Conservation (phyloP, 805 yeast genomes). For the Yamadazyma endophytica region DNA sequence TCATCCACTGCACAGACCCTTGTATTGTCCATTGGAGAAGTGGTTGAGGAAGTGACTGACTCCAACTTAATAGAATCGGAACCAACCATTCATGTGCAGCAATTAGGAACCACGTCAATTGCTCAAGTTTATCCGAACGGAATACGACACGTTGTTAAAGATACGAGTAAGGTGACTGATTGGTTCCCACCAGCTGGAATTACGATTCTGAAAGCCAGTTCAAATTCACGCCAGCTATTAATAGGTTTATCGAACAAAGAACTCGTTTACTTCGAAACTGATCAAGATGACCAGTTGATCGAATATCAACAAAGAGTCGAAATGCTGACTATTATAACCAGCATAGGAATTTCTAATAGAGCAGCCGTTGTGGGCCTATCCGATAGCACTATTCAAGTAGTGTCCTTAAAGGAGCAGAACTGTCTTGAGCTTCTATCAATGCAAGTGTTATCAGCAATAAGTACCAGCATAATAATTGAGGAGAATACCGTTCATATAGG, state of each 20-base stretch:
- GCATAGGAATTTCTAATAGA: conserved; percentile 40
- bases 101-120: conserved; percentile 58
- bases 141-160: conserved; percentile 46
- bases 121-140: conserved; percentile 75
- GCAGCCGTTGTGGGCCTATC: conserved; percentile 68
- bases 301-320: conserved; percentile 67
- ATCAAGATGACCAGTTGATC: conserved; percentile 57
- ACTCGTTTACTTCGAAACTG: conserved; percentile 78
- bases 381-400: conserved; percentile 64
- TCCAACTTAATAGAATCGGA: conserved; percentile 56
- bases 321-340: conserved; percentile 40
- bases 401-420: conserved; percentile 56
- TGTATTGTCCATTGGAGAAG: conserved; percentile 74
- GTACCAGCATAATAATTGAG: conserved; percentile 23
- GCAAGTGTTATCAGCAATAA: conserved; percentile 58
- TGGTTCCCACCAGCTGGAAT: conserved; percentile 87
- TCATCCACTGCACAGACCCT: conserved; percentile 59
- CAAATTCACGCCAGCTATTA: conserved; percentile 65
- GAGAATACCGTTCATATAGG: conserved; percentile 63
- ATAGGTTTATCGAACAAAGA: conserved; percentile 71
- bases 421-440: conserved; percentile 59
- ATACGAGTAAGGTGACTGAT: conserved; percentile 39
- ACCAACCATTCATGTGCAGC: conserved; percentile 64
- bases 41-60: conserved; percentile 68
- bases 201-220: conserved; percentile 52